Percentiles rank a stretch among this genome's conserved stretches.
phyloP scores from a whole-genome alignment of 1,139 yeast species.

The Wickerhamiella infanticola region DNA sequence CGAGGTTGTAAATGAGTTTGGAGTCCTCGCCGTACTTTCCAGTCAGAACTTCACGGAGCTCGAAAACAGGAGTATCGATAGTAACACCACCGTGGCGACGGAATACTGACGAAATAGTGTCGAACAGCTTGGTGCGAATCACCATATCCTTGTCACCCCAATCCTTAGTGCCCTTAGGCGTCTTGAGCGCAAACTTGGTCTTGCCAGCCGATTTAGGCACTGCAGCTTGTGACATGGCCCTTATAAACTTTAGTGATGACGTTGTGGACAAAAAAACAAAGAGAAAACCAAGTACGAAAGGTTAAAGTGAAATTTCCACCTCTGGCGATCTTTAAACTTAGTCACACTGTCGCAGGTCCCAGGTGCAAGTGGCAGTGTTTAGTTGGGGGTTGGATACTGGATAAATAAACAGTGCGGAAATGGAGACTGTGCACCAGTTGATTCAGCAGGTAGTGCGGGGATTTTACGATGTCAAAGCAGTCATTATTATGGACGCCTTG shows the following conservation, averaged over 20 bases:
- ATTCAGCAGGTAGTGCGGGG: constrained; percentile 61
- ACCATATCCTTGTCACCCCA: constrained; percentile 98
- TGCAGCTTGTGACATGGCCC: not conserved
- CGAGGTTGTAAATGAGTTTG: constrained; percentile 81
- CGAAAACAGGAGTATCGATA: constrained; percentile 95
- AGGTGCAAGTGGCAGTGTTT: too few species aligned
- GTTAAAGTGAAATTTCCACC: not conserved
- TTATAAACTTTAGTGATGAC: not conserved
- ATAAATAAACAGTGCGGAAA: constrained; percentile 6
- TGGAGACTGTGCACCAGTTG: constrained; percentile 27
- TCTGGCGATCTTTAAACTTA: not conserved
- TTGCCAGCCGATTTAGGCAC: not conserved
- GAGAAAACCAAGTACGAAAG: not conserved
- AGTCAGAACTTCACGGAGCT: constrained; percentile 80
- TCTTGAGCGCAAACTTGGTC: constrained; percentile 42
- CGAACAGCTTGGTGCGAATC: constrained; percentile 73
- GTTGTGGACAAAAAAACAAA: not conserved
- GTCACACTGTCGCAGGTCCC: not conserved
- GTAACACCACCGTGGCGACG: constrained; percentile 96
- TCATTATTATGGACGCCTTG: constrained; percentile 78
- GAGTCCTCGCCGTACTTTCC: constrained; percentile 98
- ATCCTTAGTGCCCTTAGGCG: constrained; percentile 91
- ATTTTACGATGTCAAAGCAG: constrained; percentile 73
- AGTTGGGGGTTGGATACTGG: too few species aligned
- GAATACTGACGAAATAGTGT: constrained; percentile 54